phyloP scores from a whole-genome alignment of 192 early-diverging fungal species.

The Rhizoclosmatium globosum region DNA sequence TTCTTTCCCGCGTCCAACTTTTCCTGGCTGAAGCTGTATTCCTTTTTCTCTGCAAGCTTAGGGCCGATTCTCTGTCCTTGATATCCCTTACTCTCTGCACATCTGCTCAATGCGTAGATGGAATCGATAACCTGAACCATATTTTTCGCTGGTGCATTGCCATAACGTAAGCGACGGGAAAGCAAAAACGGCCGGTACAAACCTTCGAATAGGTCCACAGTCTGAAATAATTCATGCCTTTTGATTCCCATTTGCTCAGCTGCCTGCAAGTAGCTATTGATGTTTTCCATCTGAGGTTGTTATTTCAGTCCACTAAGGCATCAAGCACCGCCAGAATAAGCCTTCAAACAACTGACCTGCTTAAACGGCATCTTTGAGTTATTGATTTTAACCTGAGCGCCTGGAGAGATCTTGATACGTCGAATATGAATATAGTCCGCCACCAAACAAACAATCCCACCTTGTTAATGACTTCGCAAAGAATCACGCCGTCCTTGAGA shows the following conservation, averaged over 20 bases:
- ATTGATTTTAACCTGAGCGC: too few species aligned
- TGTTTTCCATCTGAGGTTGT: constrained; percentile 78
- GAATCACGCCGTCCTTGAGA: too few species aligned
- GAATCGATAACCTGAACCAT: constrained; percentile 69
- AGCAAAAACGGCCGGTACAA: neutral
- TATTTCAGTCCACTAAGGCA: constrained; percentile 65
- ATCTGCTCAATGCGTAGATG: constrained; percentile 75
- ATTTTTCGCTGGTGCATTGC: constrained; percentile 53
- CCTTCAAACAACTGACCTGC: too few species aligned
- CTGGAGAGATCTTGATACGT: too few species aligned
- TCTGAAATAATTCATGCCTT: constrained; percentile 79
- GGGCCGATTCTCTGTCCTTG: constrained; percentile 65
- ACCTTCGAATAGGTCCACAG: constrained; percentile 80
- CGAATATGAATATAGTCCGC: too few species aligned
- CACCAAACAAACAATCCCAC: too few species aligned
- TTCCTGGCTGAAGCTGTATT: constrained; percentile 70
- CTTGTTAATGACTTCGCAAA: too few species aligned
- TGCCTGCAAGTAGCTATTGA: constrained; percentile 73
- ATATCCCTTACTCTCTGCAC: constrained; percentile 69
- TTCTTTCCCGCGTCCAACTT: constrained; percentile 63
- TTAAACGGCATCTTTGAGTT: too few species aligned
- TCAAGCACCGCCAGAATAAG: too few species aligned
- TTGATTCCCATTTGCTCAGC: constrained; percentile 73
- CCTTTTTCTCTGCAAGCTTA: constrained; percentile 73
- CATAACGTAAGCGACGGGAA: too few species aligned